Evolutionary conservation across 2,329 filamentous ascomycete genomes (phyloP), one percentile per base, ranked within the genome.

Genomic region (Penicillium sp.): DNA sequence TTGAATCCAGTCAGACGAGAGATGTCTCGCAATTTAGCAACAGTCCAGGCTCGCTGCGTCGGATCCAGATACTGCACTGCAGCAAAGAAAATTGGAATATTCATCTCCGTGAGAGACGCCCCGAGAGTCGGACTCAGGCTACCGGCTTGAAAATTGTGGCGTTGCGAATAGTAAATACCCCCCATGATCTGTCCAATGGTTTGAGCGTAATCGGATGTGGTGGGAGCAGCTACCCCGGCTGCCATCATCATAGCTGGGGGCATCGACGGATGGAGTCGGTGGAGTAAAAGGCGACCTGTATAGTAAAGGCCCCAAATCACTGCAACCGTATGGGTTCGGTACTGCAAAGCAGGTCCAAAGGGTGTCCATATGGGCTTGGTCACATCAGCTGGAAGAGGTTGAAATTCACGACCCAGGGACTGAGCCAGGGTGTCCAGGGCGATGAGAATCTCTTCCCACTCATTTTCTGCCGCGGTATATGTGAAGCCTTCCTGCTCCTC

Each of bases 241-340:
- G 92, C 88, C 53, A 88, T 77, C 78, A 94, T 88, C 23, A 88
- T 84, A 6, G 89, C 81, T 0, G 90, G 87, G 0, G 89, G 90
- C 88, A 95, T 95, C 15, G 77, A 77, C 0, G 92, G 92, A 51
- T 95, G 89, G 1, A 81, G 74, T 22, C 92, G 77, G 42, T 90
- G 72, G n/a, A 92, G 74, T 37, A 89, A 75, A 40, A 96, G 90
- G 31, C 87, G 74, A 0, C 82, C 82, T 72, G 90, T 85, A 62
- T 94, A 84, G 60, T 85, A 89, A 48, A 89, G 83, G 57, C 85
- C 80, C 86, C 88, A 95, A 14, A 95, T 73, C 22, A 85, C 83
- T 2, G 85, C 85, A 46, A 96, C 84, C n/a, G 83, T 82, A 60
- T 87, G 90, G 2, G 85, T 90, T 18, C 85, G 78, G 58, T 94